A percentile compares a stretch with the other conserved stretches of the same genome.
Evolutionary conservation across 352 stramenopile species (phyloP).

Genomic region (Aphanomyces stellatus): DNA sequence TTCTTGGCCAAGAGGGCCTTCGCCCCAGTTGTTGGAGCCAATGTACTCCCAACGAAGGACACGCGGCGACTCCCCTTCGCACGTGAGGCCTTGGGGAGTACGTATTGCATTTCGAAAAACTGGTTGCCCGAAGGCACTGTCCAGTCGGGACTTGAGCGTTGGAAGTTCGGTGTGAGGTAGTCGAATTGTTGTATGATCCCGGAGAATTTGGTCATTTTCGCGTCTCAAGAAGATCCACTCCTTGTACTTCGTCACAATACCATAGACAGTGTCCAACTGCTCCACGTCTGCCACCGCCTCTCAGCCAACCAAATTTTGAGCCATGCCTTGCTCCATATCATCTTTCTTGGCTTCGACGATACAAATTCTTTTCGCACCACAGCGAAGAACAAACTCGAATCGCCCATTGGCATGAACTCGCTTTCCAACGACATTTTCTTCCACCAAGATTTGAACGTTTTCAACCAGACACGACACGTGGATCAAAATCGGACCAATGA

Average conservation of each 20-base stretch:
- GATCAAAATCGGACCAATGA: constrained; percentile 17
- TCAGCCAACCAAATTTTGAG: constrained; percentile 36
- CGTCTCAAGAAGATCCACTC: constrained; percentile 33
- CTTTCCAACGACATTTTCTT: constrained; percentile 28
- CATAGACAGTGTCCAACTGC: constrained; percentile 32
- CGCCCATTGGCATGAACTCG: constrained; percentile 31
- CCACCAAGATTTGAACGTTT: constrained; percentile 23
- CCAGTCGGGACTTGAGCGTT: too few relatives aligned
- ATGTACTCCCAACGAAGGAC: too few relatives aligned
- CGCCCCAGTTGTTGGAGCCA: too few relatives aligned
- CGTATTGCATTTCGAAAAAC: too few relatives aligned
- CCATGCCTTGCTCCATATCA: constrained; percentile 35
- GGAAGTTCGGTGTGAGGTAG: too few relatives aligned
- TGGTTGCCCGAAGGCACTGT: too few relatives aligned
- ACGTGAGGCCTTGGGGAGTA: too few relatives aligned
- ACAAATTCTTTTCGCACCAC: constrained; percentile 37
- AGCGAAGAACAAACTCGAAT: constrained; percentile 38
- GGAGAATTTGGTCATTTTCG: constrained; percentile 30
- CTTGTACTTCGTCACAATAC: constrained; percentile 39
- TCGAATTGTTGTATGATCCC: too few relatives aligned
- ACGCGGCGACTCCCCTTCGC: too few relatives aligned
- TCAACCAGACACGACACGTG: constrained; percentile 23
- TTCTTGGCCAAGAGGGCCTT: not conserved
- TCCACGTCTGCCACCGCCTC: constrained; percentile 36
- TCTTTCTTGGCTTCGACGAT: constrained; percentile 43